Base-by-base conservation (phyloP, 371 early-diverging fungal genomes). In the Actinomortierella ambigua region DNA sequence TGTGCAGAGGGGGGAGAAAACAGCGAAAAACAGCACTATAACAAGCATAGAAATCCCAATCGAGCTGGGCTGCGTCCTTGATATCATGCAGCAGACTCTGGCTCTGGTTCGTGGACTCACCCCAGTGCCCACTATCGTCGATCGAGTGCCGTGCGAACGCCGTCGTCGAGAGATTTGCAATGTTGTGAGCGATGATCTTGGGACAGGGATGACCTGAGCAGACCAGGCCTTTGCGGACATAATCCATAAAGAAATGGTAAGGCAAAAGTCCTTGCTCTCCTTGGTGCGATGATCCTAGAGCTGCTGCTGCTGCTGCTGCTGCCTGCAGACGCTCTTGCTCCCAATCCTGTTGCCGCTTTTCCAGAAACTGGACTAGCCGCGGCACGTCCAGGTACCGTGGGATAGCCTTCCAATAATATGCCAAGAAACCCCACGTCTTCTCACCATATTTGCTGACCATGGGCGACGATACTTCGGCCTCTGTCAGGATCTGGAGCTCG, bases 341-440 rank as follows among this genome's bases (percentile, higher is more conserved):
- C 11, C 27, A 43, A 20, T 69, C 69, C 22, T 8, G 3, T 17
- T 63, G 60, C n/a, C 43, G 50, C 20, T 2, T 13, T 29, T 63
- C 29, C 0, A 55, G 27, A 41, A 69, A 59, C 57, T 55, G 29
- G 57, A 53, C 53, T 6, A 63, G 15, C 1, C 63, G 63, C 0
- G 57, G 20, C 13, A 69, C 63, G 54, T 69, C 60, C 29, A 55
- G 53, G 49, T 69, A 69, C 0, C 63, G 69, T 18, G 69, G 59
- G 5, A 44, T 17, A 0, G 11, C 63, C 50, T 63, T 69, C 69
- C 69, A 69, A 23, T 55, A 69, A 13, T 47, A 1, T 14, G n/a
- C 17, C 1, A 22, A 15, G 18, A 50, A 61, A 0, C 17, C 13
- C 42, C 29, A 53, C 18, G 42, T 24, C 11, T 50, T 48, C 26